Evolutionary conservation across 805 yeast genomes (phyloP).

Genomic region (Nakazawaea ishiwadae): DNA sequence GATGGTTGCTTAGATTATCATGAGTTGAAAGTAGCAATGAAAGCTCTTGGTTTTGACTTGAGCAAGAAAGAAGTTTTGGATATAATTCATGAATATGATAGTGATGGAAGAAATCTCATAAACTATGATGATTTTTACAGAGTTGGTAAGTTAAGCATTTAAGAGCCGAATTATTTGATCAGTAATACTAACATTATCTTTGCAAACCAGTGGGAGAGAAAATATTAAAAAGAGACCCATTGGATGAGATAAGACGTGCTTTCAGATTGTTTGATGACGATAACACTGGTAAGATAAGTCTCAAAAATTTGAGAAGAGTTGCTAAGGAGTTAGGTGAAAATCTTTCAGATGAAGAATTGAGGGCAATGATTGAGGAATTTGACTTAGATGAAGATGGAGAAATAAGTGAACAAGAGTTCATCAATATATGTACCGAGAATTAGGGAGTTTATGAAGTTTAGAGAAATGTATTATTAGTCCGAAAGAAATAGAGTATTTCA

Average conservation of each 20-base stretch:
- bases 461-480: too few species aligned
- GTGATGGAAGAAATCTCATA: slow-evolving; percentile 68
- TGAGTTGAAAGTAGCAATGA: slow-evolving; percentile 87
- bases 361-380: slow-evolving; percentile 97
- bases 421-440: slow-evolving; percentile 78
- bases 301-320: slow-evolving; percentile 79
- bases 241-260: slow-evolving; percentile 88
- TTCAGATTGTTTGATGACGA: slow-evolving; percentile 88
- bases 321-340: slow-evolving; percentile 93
- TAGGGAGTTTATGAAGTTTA: too few species aligned
- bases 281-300: slow-evolving; percentile 76
- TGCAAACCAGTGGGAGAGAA: slow-evolving; percentile 57
- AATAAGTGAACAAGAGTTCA: slow-evolving; percentile 86
- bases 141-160: slow-evolving; percentile 48
- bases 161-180: background rate
- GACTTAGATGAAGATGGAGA: slow-evolving; percentile 96
- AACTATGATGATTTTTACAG: slow-evolving; percentile 78
- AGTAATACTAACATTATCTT: background rate
- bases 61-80: slow-evolving; percentile 70
- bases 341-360: slow-evolving; percentile 83
- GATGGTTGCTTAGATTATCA: slow-evolving; percentile 91
- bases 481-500: too few species aligned
- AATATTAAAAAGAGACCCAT: slow-evolving; percentile 85
- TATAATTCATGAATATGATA: slow-evolving; percentile 75
- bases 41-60: slow-evolving; percentile 89